These are phyloP conservation scores for Phytophthora pseudosyringae DNA, from an alignment of 352 stramenopile genomes.

Conservation along the genomic window DNA sequence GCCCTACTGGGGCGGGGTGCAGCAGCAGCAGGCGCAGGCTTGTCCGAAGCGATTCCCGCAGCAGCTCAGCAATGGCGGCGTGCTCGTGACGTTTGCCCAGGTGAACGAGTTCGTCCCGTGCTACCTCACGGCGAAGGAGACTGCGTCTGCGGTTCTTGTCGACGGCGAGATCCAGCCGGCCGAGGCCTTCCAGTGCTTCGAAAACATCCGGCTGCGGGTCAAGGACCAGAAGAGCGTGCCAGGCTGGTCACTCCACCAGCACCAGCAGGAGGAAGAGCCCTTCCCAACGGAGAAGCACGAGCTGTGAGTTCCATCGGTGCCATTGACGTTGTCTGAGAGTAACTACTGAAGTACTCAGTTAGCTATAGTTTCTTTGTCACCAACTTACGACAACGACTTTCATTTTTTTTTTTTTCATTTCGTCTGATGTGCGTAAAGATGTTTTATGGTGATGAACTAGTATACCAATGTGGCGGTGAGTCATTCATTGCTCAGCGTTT, in stretches of 20 bases:
- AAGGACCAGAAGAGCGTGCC: constrained; percentile 85
- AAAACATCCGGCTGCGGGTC: constrained; percentile 75
- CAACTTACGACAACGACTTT: constrained; percentile 24
- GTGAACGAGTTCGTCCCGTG: constrained; percentile 85
- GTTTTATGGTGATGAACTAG: constrained; percentile 38
- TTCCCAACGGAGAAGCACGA: constrained; percentile 40
- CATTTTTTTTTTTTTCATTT: constrained; percentile 33
- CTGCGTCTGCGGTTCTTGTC: constrained; percentile 36
- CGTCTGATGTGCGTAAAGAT: constrained; percentile 7
- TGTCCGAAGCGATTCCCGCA: constrained; percentile 62
- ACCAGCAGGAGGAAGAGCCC: constrained; percentile 30
- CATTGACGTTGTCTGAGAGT: constrained; percentile 18
- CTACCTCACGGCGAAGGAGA: constrained; percentile 54
- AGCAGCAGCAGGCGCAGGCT: constrained; percentile 48
- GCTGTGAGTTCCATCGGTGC: constrained; percentile 29
- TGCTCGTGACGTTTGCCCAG: constrained; percentile 69
- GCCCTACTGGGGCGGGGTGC: constrained; percentile 72
- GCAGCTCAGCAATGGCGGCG: constrained; percentile 70
- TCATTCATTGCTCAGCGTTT: constrained; percentile 30
- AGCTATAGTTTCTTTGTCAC: constrained; percentile 26
- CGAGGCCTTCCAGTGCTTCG: constrained; percentile 72
- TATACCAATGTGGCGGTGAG: constrained; percentile 29
- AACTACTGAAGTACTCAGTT: constrained; percentile 20
- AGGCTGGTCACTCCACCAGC: constrained; percentile 73
- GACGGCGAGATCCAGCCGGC: constrained; percentile 40